Evolutionary conservation across 139 green algal genomes (phyloP), one percentile per base, ranked within the genome.

Genomic region (Volvox reticuliferus): DNA sequence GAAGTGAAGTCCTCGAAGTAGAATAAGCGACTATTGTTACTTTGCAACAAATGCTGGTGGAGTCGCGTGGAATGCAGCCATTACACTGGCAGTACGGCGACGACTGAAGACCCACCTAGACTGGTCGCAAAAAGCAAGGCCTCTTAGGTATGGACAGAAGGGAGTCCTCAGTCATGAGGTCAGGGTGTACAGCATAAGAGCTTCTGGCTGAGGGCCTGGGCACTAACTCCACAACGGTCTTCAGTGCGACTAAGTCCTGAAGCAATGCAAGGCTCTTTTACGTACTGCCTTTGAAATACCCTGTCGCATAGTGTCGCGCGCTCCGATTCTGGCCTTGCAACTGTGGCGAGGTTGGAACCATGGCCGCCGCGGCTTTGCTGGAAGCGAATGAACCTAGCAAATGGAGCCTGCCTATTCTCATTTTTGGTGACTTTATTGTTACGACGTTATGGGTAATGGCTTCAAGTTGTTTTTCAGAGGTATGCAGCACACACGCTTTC

Each of bases 391-490:
- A 2, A 20, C 44, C 44, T 3, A 28, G 30, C 21, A 73, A 86
- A n/a, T 3, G 17, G 22, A 87, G 81, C 81, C 61, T 87, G 30
- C 32, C 61, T 3, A 20, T 61, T 14, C 67, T 80, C 14, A 19
- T 67, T 1, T 9, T 88, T 68, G 91, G 88, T 26, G 91, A 94
- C 80, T 87, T 92, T 44, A 22, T 94, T n/a, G 84, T 92, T 1
- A 91, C 91, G 14, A 19, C 44, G 2, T 24, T 94, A 2, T 94
- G 91, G 91, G 88, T 91, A 20, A 35, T 86, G 17, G 63, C 91
- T 20, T 92, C 88, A 13, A 92, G 81, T 20, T 86, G 76, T 12
- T 94, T 94, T 68, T 67, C 75, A n/a, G 88, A 94, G 88, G 91
- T 89, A 62, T 21, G 79, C 62, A 24, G 32, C 14, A 14, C n/a